These are phyloP conservation scores for Penicillium frequentans DNA, from an alignment of 2,329 filamentous ascomycete genomes.

Conservation along the genomic window DNA sequence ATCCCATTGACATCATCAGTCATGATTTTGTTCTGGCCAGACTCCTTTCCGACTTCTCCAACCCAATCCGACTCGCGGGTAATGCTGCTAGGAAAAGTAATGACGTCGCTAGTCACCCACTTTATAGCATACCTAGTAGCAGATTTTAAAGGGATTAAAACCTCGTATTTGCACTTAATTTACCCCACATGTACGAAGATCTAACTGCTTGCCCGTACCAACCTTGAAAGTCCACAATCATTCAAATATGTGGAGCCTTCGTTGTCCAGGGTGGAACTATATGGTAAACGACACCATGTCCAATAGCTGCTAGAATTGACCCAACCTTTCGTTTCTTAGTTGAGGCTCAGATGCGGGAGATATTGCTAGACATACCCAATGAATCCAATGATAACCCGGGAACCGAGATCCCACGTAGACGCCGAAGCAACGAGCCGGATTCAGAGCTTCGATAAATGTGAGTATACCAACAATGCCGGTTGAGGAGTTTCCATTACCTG, in stretches of 20 bases:
- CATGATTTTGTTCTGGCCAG: too few relatives aligned
- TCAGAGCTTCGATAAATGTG: background rate
- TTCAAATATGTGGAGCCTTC: background rate
- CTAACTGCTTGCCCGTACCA: background rate
- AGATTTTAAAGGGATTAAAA: background rate
- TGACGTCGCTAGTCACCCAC: too few relatives aligned
- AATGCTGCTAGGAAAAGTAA: too few relatives aligned
- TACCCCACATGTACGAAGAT: background rate
- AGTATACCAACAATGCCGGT: background rate
- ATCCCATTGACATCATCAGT: too few relatives aligned
- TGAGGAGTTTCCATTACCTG: background rate
- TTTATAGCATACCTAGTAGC: background rate
- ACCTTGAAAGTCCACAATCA: background rate
- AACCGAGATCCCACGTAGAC: background rate
- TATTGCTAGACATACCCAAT: background rate
- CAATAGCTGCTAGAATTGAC: background rate
- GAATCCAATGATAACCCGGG: background rate
- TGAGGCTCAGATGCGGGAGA: too few relatives aligned
- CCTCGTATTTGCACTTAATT: too few relatives aligned
- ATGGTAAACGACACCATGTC: background rate
- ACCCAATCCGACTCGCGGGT: too few relatives aligned
- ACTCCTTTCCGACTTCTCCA: too few relatives aligned
- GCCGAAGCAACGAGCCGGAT: background rate
- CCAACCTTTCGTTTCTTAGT: background rate
- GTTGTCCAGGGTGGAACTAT: background rate